phyloP scores from a whole-genome alignment of 2,329 filamentous ascomycete genomes.

The Rhynchosporium agropyri region DNA sequence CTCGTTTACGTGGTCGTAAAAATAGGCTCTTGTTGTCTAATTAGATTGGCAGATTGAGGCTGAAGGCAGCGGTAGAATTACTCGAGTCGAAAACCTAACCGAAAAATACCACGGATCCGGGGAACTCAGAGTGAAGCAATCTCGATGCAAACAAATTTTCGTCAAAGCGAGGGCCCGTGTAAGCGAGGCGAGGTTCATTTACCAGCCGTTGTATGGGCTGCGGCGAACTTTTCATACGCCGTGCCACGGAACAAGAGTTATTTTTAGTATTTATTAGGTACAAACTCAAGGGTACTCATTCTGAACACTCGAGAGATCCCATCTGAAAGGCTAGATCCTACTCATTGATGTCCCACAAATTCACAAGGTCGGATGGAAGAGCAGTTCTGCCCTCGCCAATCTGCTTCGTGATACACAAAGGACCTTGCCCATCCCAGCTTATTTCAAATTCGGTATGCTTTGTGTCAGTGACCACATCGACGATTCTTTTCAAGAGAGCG shows the following conservation, averaged over 20 bases:
- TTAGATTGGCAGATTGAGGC: slow-evolving; percentile 28
- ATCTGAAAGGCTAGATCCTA: slow-evolving; percentile 1
- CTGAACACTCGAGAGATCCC: slow-evolving; percentile 9
- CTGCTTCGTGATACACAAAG: slow-evolving; percentile 32
- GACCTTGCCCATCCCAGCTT: slow-evolving; percentile 32
- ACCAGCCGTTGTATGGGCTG: slow-evolving; percentile 9
- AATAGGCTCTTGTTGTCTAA: slow-evolving; percentile 27
- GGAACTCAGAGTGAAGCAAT: not conserved
- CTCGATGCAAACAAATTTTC: not conserved
- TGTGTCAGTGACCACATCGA: slow-evolving; percentile 32
- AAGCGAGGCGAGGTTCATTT: slow-evolving; percentile 5
- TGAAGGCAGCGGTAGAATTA: slow-evolving; percentile 22
- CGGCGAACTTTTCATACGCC: not conserved
- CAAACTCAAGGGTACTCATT: not conserved
- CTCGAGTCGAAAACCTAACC: not conserved
- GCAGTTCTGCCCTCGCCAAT: slow-evolving; percentile 31
- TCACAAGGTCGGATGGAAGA: slow-evolving; percentile 32
- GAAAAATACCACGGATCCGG: not conserved
- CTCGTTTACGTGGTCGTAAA: slow-evolving; percentile 26
- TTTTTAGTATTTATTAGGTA: slow-evolving; percentile 4
- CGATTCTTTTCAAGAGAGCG: slow-evolving; percentile 31
- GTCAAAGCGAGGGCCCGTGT: not conserved
- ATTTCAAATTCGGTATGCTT: slow-evolving; percentile 27
- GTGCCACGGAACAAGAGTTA: not conserved
- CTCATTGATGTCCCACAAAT: slow-evolving; percentile 4